These are phyloP conservation scores for Antitrichia curtipendula DNA, from an alignment of 225 moss, liverwort and hornwort species.

Conservation along the genomic window DNA sequence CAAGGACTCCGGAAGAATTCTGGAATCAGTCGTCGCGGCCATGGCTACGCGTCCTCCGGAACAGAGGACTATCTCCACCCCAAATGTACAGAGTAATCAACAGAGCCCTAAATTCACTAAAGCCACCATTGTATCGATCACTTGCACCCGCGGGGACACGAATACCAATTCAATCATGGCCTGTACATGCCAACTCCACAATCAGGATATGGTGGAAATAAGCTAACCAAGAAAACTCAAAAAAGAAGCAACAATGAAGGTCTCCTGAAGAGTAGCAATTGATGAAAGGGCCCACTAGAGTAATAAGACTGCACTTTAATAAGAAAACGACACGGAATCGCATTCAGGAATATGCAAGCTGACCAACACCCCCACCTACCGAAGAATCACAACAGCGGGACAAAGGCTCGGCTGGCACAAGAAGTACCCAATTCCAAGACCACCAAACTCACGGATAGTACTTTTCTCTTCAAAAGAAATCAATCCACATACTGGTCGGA, in stretches of 20 bases:
- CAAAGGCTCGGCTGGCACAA: background rate
- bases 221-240: background rate
- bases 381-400: background rate
- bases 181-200: slow-evolving; percentile 1
- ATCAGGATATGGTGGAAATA: background rate
- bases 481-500: background rate
- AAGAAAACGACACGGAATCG: background rate
- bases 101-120: background rate
- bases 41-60: background rate
- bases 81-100: background rate
- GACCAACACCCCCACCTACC: background rate
- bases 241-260: background rate
- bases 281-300: background rate
- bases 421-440: background rate
- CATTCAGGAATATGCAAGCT: background rate
- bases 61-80: background rate
- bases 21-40: background rate
- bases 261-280: background rate
- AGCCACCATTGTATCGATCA: background rate
- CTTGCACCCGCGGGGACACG: background rate
- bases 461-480: background rate
- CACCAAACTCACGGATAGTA: background rate
- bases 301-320: background rate
- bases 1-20: background rate
- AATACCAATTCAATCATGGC: background rate